These are phyloP conservation scores for Musa acuminata DNA, from an alignment of 176 grass and related monocot genomes.

Conservation along the genomic window DNA sequence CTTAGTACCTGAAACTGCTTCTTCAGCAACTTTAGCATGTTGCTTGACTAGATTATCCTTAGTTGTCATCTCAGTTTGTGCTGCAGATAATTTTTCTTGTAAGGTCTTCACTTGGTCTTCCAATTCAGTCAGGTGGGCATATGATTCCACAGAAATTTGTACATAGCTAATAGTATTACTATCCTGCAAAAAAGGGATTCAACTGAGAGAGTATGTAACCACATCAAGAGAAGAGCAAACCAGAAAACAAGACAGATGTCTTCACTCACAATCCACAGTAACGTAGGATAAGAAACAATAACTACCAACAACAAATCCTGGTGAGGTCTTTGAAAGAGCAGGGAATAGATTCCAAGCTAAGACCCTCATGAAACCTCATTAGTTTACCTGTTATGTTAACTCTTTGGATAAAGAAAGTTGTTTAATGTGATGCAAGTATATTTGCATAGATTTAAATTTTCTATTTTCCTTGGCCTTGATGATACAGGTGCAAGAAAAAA, in stretches of 20 bases:
- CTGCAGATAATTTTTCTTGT: constrained; percentile 61
- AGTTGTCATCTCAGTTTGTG: constrained; percentile 77
- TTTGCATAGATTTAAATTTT: background rate
- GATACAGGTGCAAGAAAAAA: background rate
- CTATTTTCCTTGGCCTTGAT: background rate
- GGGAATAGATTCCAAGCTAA: background rate
- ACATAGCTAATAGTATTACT: constrained; percentile 49
- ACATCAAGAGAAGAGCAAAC: constrained; percentile 1
- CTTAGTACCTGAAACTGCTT: constrained; percentile 80
- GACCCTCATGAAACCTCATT: no score
- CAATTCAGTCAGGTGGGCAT: constrained; percentile 62
- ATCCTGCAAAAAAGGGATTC: constrained; percentile 50
- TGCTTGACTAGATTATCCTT: constrained; percentile 96
- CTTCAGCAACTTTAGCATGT: constrained; percentile 99
- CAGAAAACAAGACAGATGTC: constrained; percentile 14
- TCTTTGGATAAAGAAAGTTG: no score
- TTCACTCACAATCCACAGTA: background rate
- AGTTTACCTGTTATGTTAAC: no score
- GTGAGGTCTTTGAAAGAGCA: background rate
- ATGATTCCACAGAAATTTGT: constrained; percentile 78
- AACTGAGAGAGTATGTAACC: constrained; percentile 24
- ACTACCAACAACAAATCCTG: background rate
- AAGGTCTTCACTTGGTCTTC: constrained; percentile 80
- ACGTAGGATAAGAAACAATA: background rate
- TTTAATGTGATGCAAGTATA: no score